Evolutionary conservation across 1,284 basidiomycete species (phyloP).

Genomic region (Tremellales sp.): DNA sequence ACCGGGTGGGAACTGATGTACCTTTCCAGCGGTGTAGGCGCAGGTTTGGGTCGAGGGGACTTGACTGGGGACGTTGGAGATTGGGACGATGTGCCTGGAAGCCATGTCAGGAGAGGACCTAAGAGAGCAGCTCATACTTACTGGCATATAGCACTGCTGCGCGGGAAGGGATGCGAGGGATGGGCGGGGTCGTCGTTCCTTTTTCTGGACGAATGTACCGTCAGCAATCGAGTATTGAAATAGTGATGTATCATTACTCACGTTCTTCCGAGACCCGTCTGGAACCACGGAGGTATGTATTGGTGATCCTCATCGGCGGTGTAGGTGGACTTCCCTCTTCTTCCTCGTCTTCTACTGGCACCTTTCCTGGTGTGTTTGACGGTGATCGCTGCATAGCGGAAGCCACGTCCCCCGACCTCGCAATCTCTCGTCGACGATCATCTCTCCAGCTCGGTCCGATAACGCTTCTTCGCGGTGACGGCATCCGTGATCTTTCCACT

Average conservation of each 20-base stretch:
- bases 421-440: conserved; percentile 6
- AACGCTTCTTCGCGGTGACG: not conserved
- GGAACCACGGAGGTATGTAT: conserved; percentile 26
- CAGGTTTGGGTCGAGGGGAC: conserved; percentile 1
- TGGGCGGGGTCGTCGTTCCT: not conserved
- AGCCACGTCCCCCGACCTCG: not conserved
- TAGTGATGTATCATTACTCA: conserved; percentile 4
- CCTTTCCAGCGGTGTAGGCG: conserved; percentile 24
- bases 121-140: not conserved
- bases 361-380: not conserved
- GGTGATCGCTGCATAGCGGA: not conserved
- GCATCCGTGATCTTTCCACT: not conserved
- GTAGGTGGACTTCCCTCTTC: conserved; percentile 35
- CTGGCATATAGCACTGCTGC: conserved; percentile 21
- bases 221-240: not conserved
- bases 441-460: conserved; percentile 12
- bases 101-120: not conserved
- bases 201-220: not conserved
- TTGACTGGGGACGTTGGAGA: conserved; percentile 8
- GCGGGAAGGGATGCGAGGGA: conserved; percentile 17
- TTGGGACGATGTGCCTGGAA: conserved; percentile 12
- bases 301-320: conserved; percentile 36
- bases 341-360: conserved; percentile 6
- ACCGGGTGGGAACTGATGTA: conserved; percentile 22
- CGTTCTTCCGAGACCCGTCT: conserved; percentile 13